Conservation (phyloP, 306 rosid species). For the Acacia melanoxylon region DNA sequence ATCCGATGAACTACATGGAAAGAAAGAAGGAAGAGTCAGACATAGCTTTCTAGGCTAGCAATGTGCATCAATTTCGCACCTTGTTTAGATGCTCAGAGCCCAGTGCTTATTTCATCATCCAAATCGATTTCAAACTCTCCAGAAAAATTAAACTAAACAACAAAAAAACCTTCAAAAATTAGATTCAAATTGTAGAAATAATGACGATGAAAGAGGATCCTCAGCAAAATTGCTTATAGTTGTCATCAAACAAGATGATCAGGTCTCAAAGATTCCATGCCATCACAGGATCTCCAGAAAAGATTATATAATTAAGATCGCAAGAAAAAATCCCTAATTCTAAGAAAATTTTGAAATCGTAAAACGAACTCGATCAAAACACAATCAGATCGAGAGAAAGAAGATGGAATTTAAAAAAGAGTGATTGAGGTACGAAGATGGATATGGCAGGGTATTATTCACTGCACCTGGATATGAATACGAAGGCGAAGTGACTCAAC, state of each 20-base stretch:
- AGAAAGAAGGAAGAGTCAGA: constrained; percentile 51
- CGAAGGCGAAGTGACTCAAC: constrained; percentile 95
- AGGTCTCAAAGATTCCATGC: constrained; percentile 99
- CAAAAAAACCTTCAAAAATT: rapidly evolving
- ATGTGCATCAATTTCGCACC: constrained; percentile 63
- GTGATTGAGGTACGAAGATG: too few species aligned
- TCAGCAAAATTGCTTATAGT: constrained; percentile 82
- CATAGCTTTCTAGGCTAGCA: constrained; percentile 94
- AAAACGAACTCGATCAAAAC: not conserved
- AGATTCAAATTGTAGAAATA: not conserved
- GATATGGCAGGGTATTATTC: constrained; percentile 73
- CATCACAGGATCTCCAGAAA: constrained; percentile 72
- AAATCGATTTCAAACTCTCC: not conserved
- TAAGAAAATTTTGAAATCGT: too few species aligned
- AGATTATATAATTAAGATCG: not conserved
- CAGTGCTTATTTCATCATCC: constrained; percentile 74
- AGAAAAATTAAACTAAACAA: not conserved
- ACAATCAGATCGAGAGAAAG: not conserved
- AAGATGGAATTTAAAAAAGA: not conserved
- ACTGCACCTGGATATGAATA: constrained; percentile 55
- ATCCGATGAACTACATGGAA: not conserved
- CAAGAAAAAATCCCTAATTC: not conserved
- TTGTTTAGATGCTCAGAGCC: constrained; percentile 77
- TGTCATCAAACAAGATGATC: constrained; percentile 76
- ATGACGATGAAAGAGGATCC: constrained; percentile 33